phyloP scores from a whole-genome alignment of 257 asterid genomes.

The Scutellaria barbata region DNA sequence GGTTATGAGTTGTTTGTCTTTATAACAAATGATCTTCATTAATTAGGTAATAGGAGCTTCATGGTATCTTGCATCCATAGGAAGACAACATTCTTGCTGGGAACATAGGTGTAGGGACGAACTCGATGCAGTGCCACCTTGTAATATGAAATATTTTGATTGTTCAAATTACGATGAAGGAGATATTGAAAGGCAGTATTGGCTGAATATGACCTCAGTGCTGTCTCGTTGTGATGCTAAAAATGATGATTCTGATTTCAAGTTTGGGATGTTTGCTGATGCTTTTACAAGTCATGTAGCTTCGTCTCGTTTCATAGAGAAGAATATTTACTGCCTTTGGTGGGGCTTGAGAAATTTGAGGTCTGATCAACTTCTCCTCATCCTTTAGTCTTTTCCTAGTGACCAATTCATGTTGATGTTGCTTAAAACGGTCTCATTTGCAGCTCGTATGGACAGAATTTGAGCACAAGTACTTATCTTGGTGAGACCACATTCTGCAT shows the following conservation, averaged over 20 bases:
- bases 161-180: conserved; percentile 39
- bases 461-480: conserved; percentile 81
- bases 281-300: conserved; percentile 87
- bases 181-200: conserved; percentile 43
- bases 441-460: conserved; percentile 95
- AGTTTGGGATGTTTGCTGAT: conserved; percentile 94
- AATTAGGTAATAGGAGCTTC: conserved; percentile 84
- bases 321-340: conserved; percentile 94
- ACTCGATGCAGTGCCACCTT: conserved; percentile 48
- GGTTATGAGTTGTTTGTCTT: not conserved
- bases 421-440: conserved; percentile 30
- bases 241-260: conserved; percentile 77
- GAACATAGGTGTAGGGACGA: conserved; percentile 57
- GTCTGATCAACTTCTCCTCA: conserved; percentile 39
- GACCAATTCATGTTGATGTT: not conserved
- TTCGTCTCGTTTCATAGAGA: conserved; percentile 64
- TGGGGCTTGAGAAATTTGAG: conserved; percentile 98
- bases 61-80: conserved; percentile 93
- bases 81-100: conserved; percentile 91
- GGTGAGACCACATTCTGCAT: conserved; percentile 89
- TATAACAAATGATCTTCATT: not conserved
- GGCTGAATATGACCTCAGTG: conserved; percentile 70
- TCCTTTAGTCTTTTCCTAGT: not conserved
- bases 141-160: conserved; percentile 60
- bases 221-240: conserved; percentile 67